phyloP scores from a whole-genome alignment of 768 basidiomycete genomes.

The Amanita pallidorosea region DNA sequence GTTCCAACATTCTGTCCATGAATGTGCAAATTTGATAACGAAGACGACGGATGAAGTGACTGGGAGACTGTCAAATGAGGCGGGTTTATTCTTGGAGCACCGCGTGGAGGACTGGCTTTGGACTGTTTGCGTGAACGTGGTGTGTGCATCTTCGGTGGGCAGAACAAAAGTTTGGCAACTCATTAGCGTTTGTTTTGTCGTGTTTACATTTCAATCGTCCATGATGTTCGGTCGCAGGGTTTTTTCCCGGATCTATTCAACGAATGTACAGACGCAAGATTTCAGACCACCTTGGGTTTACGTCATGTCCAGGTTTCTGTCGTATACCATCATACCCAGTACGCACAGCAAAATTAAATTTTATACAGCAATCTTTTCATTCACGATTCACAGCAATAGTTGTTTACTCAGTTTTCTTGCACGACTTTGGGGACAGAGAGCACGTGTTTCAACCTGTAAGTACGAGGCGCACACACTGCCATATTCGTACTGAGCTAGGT shows the following conservation, averaged over 20 bases:
- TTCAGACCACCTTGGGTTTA: constrained; percentile 58
- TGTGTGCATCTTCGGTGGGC: background rate
- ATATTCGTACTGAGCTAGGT: background rate
- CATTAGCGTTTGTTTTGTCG: background rate
- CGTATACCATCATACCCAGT: constrained; percentile 49
- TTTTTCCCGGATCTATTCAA: background rate
- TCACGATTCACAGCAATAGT: constrained; percentile 29
- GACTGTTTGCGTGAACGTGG: constrained; percentile 7
- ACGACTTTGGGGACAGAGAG: constrained; percentile 61
- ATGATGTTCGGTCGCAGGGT: background rate
- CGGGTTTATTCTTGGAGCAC: constrained; percentile 24
- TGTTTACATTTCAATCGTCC: background rate
- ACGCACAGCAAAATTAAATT: constrained; percentile 1
- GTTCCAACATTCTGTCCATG: constrained; percentile 34
- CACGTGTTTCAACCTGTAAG: constrained; percentile 62
- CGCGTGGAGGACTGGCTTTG: background rate
- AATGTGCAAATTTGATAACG: constrained; percentile 46
- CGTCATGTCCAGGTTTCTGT: constrained; percentile 35
- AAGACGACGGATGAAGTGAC: constrained; percentile 39
- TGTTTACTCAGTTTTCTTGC: constrained; percentile 48
- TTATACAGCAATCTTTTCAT: background rate
- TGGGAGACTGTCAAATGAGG: constrained; percentile 45
- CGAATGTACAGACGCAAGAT: constrained; percentile 20
- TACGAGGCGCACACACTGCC: background rate
- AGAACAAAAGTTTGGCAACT: background rate